Evolutionary conservation across 140 eudicot species (phyloP).

Genomic region (Erigeron philadelphicus): DNA sequence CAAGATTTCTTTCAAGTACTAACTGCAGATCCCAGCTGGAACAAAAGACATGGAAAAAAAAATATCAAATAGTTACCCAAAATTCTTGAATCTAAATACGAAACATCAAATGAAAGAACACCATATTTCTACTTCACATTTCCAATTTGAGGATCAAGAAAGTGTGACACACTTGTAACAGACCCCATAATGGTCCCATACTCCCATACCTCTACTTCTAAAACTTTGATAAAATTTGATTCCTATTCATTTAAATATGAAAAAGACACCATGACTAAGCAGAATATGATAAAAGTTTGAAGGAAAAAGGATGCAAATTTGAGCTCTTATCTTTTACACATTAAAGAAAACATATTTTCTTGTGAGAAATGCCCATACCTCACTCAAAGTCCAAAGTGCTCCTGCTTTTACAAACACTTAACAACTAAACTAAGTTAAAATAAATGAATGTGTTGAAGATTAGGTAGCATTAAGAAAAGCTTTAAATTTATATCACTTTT

Average conservation of each 20-base stretch:
- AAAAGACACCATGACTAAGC: constrained; percentile 24
- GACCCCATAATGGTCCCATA: constrained; percentile 25
- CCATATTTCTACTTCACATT: constrained; percentile 27
- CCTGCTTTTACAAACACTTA: constrained; percentile 28
- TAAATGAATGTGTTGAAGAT: constrained; percentile 5
- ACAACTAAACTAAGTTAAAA: background rate
- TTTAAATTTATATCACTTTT: constrained; percentile 1
- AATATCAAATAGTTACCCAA: background rate
- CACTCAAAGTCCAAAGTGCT: constrained; percentile 25
- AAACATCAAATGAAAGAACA: constrained; percentile 23
- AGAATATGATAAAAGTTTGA: constrained; percentile 25
- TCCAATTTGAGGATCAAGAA: constrained; percentile 31
- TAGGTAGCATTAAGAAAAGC: constrained; percentile 7
- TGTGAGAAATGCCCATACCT: constrained; percentile 32
- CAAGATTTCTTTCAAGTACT: constrained; percentile 9
- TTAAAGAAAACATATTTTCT: constrained; percentile 10
- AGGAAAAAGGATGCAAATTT: constrained; percentile 21
- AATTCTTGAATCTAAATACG: constrained; percentile 12
- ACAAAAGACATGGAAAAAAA: constrained; percentile 13
- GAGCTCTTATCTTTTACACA: constrained; percentile 15
- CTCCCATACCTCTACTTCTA: constrained; percentile 34
- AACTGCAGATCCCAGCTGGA: constrained; percentile 42
- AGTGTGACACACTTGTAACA: constrained; percentile 35
- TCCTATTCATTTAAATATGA: constrained; percentile 29
- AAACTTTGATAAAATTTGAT: constrained; percentile 15